phyloP scores from a whole-genome alignment of 805 yeast genomes.

The Ogataea kodamae region DNA sequence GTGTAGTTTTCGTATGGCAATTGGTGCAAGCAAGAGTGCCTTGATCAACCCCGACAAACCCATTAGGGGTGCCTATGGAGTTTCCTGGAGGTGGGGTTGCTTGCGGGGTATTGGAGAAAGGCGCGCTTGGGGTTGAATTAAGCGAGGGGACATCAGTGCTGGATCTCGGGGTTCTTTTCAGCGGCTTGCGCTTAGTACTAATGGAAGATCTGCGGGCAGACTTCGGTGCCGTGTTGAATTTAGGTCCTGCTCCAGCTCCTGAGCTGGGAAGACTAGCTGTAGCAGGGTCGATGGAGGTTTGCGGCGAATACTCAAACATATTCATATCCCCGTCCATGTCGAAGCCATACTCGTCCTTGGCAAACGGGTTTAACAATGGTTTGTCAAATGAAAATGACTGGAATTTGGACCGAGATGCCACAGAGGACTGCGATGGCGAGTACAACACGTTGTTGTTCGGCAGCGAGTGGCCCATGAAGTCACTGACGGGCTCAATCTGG shows the following conservation, averaged over 20 bases:
- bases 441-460: slow-evolving; percentile 14
- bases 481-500: slow-evolving; percentile 8
- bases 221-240: slow-evolving; percentile 10
- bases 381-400: slow-evolving; percentile 18
- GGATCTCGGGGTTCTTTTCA: slow-evolving; percentile 11
- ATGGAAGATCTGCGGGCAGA: slow-evolving; percentile 18
- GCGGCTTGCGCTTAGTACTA: slow-evolving; percentile 18
- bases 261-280: slow-evolving; percentile 7
- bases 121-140: slow-evolving; percentile 15
- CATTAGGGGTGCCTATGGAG: slow-evolving; percentile 9
- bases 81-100: slow-evolving; percentile 15
- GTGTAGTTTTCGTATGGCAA: slow-evolving; percentile 90
- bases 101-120: slow-evolving; percentile 9
- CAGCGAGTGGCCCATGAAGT: slow-evolving; percentile 8
- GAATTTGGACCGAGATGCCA: slow-evolving; percentile 15
- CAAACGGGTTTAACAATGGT: slow-evolving; percentile 8
- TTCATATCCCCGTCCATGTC: slow-evolving; percentile 31
- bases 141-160: slow-evolving; percentile 13
- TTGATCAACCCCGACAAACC: slow-evolving; percentile 14
- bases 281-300: slow-evolving; percentile 4
- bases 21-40: slow-evolving; percentile 58
- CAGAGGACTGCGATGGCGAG: slow-evolving; percentile 25
- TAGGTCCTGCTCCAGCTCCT: neutral
- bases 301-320: slow-evolving; percentile 24
- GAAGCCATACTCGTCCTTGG: slow-evolving; percentile 19